Evolutionary conservation across 1,139 yeast genomes (phyloP).

Genomic region (Yamadazyma aaseri): DNA sequence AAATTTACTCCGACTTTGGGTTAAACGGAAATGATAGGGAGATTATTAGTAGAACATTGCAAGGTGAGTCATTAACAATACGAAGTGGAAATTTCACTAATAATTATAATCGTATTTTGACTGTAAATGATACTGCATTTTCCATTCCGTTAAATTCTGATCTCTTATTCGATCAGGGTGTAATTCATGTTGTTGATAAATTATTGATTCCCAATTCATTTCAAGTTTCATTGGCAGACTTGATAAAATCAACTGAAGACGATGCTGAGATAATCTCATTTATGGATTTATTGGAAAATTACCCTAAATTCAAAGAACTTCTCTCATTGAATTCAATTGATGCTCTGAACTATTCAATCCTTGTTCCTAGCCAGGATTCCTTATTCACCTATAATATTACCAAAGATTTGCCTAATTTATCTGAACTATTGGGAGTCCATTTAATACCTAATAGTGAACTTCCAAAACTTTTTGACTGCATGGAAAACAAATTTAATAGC

Average conservation of each 20-base stretch:
- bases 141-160: slow-evolving; percentile 53
- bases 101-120: slow-evolving; percentile 23
- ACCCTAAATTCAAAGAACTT: slow-evolving; percentile 25
- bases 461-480: slow-evolving; percentile 31
- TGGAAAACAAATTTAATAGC: no score
- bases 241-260: slow-evolving; percentile 48
- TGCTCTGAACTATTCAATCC: slow-evolving; percentile 55
- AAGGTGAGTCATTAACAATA: slow-evolving; percentile 33
- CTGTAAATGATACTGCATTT: slow-evolving; percentile 27
- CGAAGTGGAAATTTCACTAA: slow-evolving; percentile 24
- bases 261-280: slow-evolving; percentile 42
- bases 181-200: slow-evolving; percentile 66
- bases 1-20: slow-evolving; percentile 66
- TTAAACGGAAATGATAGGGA: slow-evolving; percentile 21
- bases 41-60: slow-evolving; percentile 30
- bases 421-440: slow-evolving; percentile 64
- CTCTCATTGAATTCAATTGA: slow-evolving; percentile 18
- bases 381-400: slow-evolving; percentile 55
- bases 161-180: slow-evolving; percentile 79
- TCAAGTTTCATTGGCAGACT: slow-evolving; percentile 52
- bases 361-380: slow-evolving; percentile 69
- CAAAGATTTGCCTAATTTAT: slow-evolving; percentile 39
- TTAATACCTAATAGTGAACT: slow-evolving; percentile 57
- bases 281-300: slow-evolving; percentile 43
- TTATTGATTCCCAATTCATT: slow-evolving; percentile 60